Conservation (phyloP, 257 asterid species). For the Scutellaria baicalensis region DNA sequence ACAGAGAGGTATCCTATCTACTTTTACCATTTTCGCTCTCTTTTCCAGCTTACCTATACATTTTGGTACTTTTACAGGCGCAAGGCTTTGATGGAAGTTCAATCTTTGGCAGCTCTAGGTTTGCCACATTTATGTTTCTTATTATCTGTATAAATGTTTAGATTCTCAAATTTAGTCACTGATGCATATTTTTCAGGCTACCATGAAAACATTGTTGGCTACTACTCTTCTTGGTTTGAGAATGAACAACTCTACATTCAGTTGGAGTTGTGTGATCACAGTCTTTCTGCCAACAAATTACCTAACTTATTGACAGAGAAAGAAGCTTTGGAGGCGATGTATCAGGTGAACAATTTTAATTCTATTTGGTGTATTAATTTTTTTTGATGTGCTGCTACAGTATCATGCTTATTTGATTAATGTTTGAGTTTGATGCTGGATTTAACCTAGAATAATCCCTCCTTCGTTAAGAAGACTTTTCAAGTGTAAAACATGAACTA, state of each 20-base stretch:
- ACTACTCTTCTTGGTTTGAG: constrained; percentile 90
- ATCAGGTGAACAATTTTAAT: constrained; percentile 53
- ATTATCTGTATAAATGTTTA: neutral
- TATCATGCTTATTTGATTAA: neutral
- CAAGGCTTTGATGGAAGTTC: constrained; percentile 98
- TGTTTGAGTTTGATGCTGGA: neutral
- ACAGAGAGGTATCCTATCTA: constrained; percentile 52
- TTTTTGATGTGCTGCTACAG: neutral
- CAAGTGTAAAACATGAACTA: neutral
- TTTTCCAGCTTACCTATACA: constrained; percentile 5
- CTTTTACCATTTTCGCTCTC: constrained; percentile 2
- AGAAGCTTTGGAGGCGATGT: constrained; percentile 62
- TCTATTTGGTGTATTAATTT: neutral
- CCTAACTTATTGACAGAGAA: constrained; percentile 46
- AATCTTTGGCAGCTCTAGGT: constrained; percentile 93
- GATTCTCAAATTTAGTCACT: neutral
- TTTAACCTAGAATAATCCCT: neutral
- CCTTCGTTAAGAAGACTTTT: neutral
- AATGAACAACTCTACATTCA: constrained; percentile 82
- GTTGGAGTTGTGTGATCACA: constrained; percentile 87
- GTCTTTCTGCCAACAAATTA: constrained; percentile 45
- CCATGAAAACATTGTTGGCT: constrained; percentile 76
- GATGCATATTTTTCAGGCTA: constrained; percentile 44
- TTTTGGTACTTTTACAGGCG: constrained; percentile 39
- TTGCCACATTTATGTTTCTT: constrained; percentile 8